A percentile compares a stretch with the other conserved stretches of the same genome.
These are phyloP conservation scores for Tilletia caries DNA, from an alignment of 1,284 basidiomycete species.

Conservation along the genomic window DNA sequence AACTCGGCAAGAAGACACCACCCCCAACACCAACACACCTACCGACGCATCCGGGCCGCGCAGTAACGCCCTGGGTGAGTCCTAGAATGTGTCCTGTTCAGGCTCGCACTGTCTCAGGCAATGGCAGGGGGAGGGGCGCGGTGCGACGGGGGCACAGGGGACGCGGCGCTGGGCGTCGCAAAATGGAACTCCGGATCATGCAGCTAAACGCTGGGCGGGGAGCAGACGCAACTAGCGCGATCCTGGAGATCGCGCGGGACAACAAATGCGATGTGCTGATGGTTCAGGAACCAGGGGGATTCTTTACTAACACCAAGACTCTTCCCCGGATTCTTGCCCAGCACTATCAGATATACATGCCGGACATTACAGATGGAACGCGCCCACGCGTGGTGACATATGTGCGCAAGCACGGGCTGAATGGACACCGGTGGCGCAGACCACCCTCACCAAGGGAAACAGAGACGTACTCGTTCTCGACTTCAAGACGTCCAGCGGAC, in stretches of 20 bases:
- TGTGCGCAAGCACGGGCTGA: not conserved
- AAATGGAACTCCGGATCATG: not conserved
- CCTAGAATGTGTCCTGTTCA: not conserved
- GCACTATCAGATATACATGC: not conserved
- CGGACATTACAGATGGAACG: not conserved
- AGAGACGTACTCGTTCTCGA: not conserved
- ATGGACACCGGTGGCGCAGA: not conserved
- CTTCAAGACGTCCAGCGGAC: not conserved
- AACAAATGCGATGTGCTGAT: not conserved
- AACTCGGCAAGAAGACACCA: no score
- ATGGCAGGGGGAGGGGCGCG: not conserved
- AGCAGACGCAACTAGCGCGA: not conserved
- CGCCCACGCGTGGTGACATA: not conserved
- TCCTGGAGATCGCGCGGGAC: not conserved
- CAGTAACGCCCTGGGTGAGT: not conserved
- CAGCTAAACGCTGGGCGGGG: conserved; percentile 7
- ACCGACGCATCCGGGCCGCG: conserved; percentile 2
- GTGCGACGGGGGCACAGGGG: not conserved
- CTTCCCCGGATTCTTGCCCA: not conserved
- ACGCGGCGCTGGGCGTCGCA: not conserved
- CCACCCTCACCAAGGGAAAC: not conserved
- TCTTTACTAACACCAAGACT: not conserved
- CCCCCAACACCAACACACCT: not conserved
- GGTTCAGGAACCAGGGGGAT: not conserved
- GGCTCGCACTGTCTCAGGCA: no score